These are phyloP conservation scores for Arxiozyma heterogenica DNA, from an alignment of 1,139 yeast genomes.

Conservation along the genomic window DNA sequence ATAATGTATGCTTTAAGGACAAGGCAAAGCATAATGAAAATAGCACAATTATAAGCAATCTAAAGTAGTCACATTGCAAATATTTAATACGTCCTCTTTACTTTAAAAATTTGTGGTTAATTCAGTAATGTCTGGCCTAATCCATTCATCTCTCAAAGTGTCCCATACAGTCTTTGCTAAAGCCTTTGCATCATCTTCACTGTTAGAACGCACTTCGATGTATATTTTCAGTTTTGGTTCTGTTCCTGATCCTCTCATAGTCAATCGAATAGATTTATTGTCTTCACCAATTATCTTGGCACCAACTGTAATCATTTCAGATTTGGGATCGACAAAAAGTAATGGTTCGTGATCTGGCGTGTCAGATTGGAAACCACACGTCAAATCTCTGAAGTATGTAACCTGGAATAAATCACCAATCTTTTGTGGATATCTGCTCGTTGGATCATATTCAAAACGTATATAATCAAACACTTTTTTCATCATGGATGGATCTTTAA, in stretches of 20 bases:
- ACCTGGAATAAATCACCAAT: constrained; percentile 41
- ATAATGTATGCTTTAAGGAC: neutral
- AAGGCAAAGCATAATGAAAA: too few relatives aligned
- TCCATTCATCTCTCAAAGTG: constrained; percentile 47
- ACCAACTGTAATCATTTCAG: constrained; percentile 78
- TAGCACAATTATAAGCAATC: too few relatives aligned
- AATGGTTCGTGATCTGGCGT: constrained; percentile 50
- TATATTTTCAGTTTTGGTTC: constrained; percentile 92
- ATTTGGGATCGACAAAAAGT: constrained; percentile 58
- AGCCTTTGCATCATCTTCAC: constrained; percentile 38
- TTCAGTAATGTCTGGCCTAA: constrained; percentile 41
- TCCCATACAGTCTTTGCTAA: constrained; percentile 67
- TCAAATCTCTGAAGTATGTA: constrained; percentile 70
- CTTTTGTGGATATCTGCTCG: constrained; percentile 26
- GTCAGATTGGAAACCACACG: constrained; percentile 68
- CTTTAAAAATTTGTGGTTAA: constrained; percentile 15
- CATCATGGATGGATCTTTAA: constrained; percentile 45
- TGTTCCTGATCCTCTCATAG: constrained; percentile 92
- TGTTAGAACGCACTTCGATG: constrained; percentile 59
- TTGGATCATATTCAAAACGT: constrained; percentile 22
- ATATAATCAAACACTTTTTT: constrained; percentile 47
- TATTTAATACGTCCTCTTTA: neutral
- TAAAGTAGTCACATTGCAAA: too few relatives aligned
- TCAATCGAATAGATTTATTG: constrained; percentile 46
- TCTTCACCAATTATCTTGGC: constrained; percentile 15